Evolutionary conservation across 441 rosid genomes (phyloP).

Genomic region (Pelargonium cotyledonis): DNA sequence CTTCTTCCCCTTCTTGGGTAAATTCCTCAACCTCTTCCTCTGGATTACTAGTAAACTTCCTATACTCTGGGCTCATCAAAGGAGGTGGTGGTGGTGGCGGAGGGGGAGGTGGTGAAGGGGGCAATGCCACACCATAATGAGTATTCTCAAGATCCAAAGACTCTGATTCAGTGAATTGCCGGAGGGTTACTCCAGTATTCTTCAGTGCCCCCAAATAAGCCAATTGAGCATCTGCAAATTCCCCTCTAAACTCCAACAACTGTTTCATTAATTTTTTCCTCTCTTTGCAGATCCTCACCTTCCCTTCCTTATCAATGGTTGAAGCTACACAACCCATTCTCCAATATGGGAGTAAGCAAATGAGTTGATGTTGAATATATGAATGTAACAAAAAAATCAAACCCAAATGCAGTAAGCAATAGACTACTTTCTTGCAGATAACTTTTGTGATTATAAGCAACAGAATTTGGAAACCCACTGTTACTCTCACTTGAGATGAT

Average conservation of each 20-base stretch:
- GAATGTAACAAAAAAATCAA: constrained; percentile 4
- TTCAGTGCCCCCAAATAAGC: constrained; percentile 75
- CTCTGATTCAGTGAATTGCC: constrained; percentile 91
- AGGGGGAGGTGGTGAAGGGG: constrained; percentile 46
- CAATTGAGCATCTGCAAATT: constrained; percentile 76
- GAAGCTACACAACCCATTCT: constrained; percentile 86
- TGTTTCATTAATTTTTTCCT: constrained; percentile 83
- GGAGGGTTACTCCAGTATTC: constrained; percentile 82
- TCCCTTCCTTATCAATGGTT: constrained; percentile 72
- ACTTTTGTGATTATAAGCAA: neutral
- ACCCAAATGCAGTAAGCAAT: neutral
- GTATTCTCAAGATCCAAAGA: constrained; percentile 58
- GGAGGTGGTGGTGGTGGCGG: constrained; percentile 84
- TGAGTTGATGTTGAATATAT: neutral
- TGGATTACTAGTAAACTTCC: constrained; percentile 24
- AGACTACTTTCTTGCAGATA: neutral
- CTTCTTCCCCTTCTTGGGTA: constrained; percentile 24
- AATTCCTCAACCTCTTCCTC: constrained; percentile 20
- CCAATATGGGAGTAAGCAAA: neutral
- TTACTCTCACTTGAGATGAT: no score
- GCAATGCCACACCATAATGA: constrained; percentile 30
- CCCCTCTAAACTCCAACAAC: constrained; percentile 53
- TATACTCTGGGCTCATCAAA: constrained; percentile 58
- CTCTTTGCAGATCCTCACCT: constrained; percentile 65
- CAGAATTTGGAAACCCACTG: neutral